Conservation (phyloP, 2,329 filamentous ascomycete species). For the Fusarium stilboides region DNA sequence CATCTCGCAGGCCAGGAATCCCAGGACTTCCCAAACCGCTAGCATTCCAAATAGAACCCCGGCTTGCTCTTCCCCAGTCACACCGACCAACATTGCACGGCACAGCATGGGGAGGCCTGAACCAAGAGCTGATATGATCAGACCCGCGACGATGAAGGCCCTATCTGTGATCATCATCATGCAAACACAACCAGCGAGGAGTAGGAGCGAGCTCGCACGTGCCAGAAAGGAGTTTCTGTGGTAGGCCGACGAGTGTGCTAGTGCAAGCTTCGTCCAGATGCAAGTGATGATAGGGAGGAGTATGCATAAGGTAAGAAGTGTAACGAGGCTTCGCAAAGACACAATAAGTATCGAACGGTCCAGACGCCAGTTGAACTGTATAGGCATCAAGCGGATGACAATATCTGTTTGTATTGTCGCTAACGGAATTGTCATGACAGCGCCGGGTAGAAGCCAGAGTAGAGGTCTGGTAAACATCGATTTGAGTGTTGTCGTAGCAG, state of each 20-base stretch:
- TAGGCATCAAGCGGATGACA: slow-evolving; percentile 47
- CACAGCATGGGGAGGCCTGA: slow-evolving; percentile 48
- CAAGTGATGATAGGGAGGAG: slow-evolving; percentile 38
- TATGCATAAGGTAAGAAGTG: slow-evolving; percentile 44
- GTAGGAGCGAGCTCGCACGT: slow-evolving; percentile 39
- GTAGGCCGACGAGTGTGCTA: slow-evolving; percentile 5
- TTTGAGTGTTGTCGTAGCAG: slow-evolving; percentile 15
- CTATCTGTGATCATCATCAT: slow-evolving; percentile 43
- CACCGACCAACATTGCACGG: slow-evolving; percentile 45
- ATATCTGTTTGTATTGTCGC: slow-evolving; percentile 43
- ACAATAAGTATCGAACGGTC: slow-evolving; percentile 43
- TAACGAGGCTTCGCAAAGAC: slow-evolving; percentile 43
- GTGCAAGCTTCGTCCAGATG: slow-evolving; percentile 22
- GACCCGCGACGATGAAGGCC: slow-evolving; percentile 42
- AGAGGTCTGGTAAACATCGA: slow-evolving; percentile 39
- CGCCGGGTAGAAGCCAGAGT: slow-evolving; percentile 46
- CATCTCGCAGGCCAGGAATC: slow-evolving; percentile 41
- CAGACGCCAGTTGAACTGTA: slow-evolving; percentile 48
- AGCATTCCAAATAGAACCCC: slow-evolving; percentile 48
- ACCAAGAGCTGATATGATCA: slow-evolving; percentile 43
- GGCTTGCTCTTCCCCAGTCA: slow-evolving; percentile 26
- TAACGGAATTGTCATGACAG: slow-evolving; percentile 43
- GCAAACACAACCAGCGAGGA: slow-evolving; percentile 45
- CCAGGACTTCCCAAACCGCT: slow-evolving; percentile 46
- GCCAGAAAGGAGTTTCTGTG: slow-evolving; percentile 38